A percentile compares a stretch with the other conserved stretches of the same genome.
These are phyloP conservation scores for Phaeotremella fagi DNA, from an alignment of 768 basidiomycete species.

Conservation along the genomic window DNA sequence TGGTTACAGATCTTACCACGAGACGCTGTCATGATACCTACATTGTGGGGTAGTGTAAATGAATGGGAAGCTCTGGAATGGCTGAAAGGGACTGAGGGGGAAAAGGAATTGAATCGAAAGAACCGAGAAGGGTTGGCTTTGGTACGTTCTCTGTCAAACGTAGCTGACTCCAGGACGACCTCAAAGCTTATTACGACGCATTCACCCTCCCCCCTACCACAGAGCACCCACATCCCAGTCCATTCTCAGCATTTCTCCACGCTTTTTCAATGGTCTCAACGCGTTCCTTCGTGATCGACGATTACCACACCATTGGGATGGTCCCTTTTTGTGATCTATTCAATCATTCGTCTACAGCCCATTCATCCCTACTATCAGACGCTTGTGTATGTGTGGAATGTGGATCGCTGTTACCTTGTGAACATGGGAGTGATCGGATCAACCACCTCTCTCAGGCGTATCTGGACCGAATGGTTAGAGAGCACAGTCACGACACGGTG, in stretches of 20 bases:
- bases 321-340: slow-evolving; percentile 75
- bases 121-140: slow-evolving; percentile 2
- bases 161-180: slow-evolving; percentile 1
- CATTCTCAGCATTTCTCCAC: slow-evolving; percentile 29
- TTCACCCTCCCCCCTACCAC: slow-evolving; percentile 7
- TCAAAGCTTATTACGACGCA: slow-evolving; percentile 5
- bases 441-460: slow-evolving; percentile 4
- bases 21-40: slow-evolving; percentile 22
- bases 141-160: not conserved
- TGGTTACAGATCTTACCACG: slow-evolving; percentile 43
- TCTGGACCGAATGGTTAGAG: not conserved
- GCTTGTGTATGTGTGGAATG: slow-evolving; percentile 34
- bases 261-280: slow-evolving; percentile 70
- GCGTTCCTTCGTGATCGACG: slow-evolving; percentile 76
- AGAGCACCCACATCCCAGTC: slow-evolving; percentile 2
- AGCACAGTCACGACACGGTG: slow-evolving; percentile 17
- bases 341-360: slow-evolving; percentile 24
- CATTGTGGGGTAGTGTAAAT: slow-evolving; percentile 40
- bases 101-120: slow-evolving; percentile 5
- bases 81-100: slow-evolving; percentile 31
- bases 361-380: slow-evolving; percentile 30
- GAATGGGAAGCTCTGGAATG: slow-evolving; percentile 27
- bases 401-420: slow-evolving; percentile 28
- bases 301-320: slow-evolving; percentile 73
- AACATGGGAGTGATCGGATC: slow-evolving; percentile 14